Evolutionary conservation across 371 early-diverging fungal species (phyloP), one percentile per base, ranked within the genome.

Genomic region (Mucor lusitanicus): DNA sequence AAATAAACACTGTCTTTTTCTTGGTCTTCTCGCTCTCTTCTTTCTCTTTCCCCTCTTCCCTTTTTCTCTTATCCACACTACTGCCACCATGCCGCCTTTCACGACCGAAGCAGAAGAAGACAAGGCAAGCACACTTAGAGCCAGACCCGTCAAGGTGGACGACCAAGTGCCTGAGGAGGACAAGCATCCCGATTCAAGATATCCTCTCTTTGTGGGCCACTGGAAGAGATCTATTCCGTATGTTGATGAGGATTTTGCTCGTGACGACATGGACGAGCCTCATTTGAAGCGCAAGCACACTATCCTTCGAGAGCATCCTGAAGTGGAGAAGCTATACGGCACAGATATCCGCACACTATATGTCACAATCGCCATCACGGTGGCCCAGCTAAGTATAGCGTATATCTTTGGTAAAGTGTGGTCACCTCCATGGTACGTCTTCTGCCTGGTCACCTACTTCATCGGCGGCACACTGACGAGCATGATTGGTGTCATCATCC

Each of bases 201-300:
- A 88, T 66, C 95, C 95, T 0, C 68, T 88, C 44, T 95, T 93
- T 72, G 82, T 93, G 11, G 96, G 96, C 33, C 84, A 82, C 60
- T 95, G 96, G 96, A 83, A 86, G 67, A 85, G 91, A 32, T 92
- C 95, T 0, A 85, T 94, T 59, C 95, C 96, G 11, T 79, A 82
- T 23, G 65, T 79, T n/a, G 88, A 95, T 65, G 84, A 91, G 55
- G 88, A 86, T 63, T 86, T 95, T 65, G 91, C 95, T 59, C 87
- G 81, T 61, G 96, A 96, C 75, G 87, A 92, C 75, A 79, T 90
- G 81, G 98, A 97, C 74, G 97, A 98, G 75, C 98, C 98, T 30
- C 98, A 98, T 80, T 81, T 91, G 67, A 94, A 94, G 80, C 89
- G 98, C 63, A 92, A 93, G 80, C 83, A 86, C 39, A 90, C 92